Evolutionary conservation across 2,329 filamentous ascomycete genomes (phyloP), one percentile per base, ranked within the genome.

Genomic region (Pyricularia pennisetigena): DNA sequence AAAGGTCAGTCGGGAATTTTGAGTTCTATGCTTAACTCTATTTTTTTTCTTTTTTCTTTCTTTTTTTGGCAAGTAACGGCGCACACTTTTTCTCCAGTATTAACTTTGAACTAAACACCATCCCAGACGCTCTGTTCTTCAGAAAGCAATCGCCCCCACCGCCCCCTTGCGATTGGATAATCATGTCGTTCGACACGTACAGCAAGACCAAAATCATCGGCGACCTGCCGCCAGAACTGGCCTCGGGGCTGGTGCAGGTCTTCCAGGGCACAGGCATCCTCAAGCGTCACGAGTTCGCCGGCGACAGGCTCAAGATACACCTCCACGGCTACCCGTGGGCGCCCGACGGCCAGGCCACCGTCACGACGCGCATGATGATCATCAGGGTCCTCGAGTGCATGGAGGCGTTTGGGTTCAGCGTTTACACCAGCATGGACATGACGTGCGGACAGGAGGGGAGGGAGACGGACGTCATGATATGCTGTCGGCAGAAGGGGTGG

Each of bases 401-500:
- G 29, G 79, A 79, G 69, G 71, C 70, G 4, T 73, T 77, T 66
- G 78, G 78, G 1, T 80, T 77, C 75, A 76, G 74, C 64, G 73
- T 79, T 16, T 80, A 80, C 72, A 76, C 77, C 1, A 78, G 77
- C 69, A 72, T 81, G 30, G 76, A 79, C 69, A 66, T 66, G 35
- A 30, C 14, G 5, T 28, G 76, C 79, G 68, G 23, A 32, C 16
- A 65, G n/a, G 68, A 70, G 49, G 68, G 68, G 12, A 12, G 41
- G 6, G 68, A 70, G 62, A 66, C 69, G 54, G 71, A 72, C 49
- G 70, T 72, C 66, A 24, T 72, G 54, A 67, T 72, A 26, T 67
- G 69, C 35, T 67, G 67, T 28, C 65, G 68, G 62, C 67, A 69
- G 65, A 54, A 54, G 41, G 41, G 41, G 16, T 54, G 41, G 41